Percentiles rank a stretch among this genome's conserved stretches.
Evolutionary conservation across 805 yeast species (phyloP).

Genomic region (Barnettozyma californica): DNA sequence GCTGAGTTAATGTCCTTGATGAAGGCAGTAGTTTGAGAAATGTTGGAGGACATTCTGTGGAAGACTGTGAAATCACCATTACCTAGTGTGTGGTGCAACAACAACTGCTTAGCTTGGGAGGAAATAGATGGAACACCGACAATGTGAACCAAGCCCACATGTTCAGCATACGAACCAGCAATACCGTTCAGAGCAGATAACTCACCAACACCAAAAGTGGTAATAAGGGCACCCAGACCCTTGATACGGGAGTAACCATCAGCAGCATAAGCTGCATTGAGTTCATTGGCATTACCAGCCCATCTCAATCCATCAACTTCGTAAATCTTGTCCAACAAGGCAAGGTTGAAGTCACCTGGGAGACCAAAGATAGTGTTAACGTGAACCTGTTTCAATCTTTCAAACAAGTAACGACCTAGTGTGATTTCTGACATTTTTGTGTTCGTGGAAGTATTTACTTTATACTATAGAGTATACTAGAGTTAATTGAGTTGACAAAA

Average conservation of each 20-base stretch:
- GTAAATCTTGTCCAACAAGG: constrained; percentile 65
- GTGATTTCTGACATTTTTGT: constrained; percentile 39
- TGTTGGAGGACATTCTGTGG: constrained; percentile 70
- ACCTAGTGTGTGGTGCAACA: constrained; percentile 81
- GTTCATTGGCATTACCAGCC: constrained; percentile 90
- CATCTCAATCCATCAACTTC: constrained; percentile 74
- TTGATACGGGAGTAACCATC: constrained; percentile 85
- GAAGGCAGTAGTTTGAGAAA: constrained; percentile 61
- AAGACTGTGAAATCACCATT: constrained; percentile 78
- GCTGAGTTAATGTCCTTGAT: constrained; percentile 61
- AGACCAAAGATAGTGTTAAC: constrained; percentile 72
- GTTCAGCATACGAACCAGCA: constrained; percentile 88
- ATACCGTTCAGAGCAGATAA: constrained; percentile 78
- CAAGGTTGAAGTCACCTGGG: constrained; percentile 78
- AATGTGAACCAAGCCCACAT: constrained; percentile 77
- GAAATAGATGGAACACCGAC: constrained; percentile 82
- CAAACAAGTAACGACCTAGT: constrained; percentile 73
- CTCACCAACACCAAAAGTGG: constrained; percentile 92
- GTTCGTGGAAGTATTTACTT: neutral
- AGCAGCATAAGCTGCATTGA: constrained; percentile 84
- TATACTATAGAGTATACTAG: neutral
- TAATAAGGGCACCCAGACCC: constrained; percentile 66
- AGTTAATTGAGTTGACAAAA: too few relatives aligned
- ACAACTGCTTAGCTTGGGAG: constrained; percentile 65
- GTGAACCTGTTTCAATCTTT: constrained; percentile 68